Percentiles rank a stretch among this genome's conserved stretches.
These are phyloP conservation scores for Beauveria asiatica DNA, from an alignment of 2,329 filamentous ascomycete species.

Conservation along the genomic window DNA sequence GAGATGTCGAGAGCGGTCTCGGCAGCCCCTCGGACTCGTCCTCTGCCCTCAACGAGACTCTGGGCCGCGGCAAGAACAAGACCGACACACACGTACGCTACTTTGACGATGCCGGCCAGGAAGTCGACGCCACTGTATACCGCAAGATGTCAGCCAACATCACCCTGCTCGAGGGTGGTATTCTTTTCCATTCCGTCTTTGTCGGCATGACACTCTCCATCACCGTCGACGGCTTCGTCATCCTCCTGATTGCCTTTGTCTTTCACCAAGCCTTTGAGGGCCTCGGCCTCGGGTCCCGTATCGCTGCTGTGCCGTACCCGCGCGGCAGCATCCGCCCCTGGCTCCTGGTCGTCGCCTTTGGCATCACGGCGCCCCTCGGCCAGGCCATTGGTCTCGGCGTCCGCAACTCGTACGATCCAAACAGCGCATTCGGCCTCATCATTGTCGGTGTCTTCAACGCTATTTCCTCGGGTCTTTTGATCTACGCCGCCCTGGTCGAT, in stretches of 20 bases:
- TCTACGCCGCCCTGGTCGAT: conserved; percentile 56
- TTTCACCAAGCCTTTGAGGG: conserved; percentile 67
- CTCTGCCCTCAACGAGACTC: not conserved
- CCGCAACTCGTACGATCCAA: conserved; percentile 50
- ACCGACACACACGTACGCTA: not conserved
- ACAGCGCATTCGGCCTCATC: conserved; percentile 55
- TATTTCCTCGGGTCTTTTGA: conserved; percentile 52
- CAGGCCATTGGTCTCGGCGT: conserved; percentile 54
- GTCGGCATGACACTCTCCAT: conserved; percentile 67
- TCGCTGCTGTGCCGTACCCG: conserved; percentile 56
- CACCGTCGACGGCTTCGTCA: conserved; percentile 56
- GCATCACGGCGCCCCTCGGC: conserved; percentile 54
- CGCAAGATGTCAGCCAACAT: conserved; percentile 64
- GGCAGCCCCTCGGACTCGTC: not conserved
- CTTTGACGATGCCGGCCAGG: conserved; percentile 34
- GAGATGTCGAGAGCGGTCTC: conserved; percentile 27
- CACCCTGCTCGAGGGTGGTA: conserved; percentile 66
- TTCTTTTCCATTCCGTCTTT: conserved; percentile 71
- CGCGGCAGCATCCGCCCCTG: conserved; percentile 49
- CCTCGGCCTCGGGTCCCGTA: conserved; percentile 61
- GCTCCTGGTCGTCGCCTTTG: conserved; percentile 54
- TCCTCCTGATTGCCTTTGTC: conserved; percentile 59
- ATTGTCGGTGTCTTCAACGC: conserved; percentile 59
- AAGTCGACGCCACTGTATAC: conserved; percentile 37
- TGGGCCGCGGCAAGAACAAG: conserved; percentile 9